A percentile compares a stretch with the other conserved stretches of the same genome.
Conservation (phyloP, 352 stramenopile species). For the Phytophthora tubulina region DNA sequence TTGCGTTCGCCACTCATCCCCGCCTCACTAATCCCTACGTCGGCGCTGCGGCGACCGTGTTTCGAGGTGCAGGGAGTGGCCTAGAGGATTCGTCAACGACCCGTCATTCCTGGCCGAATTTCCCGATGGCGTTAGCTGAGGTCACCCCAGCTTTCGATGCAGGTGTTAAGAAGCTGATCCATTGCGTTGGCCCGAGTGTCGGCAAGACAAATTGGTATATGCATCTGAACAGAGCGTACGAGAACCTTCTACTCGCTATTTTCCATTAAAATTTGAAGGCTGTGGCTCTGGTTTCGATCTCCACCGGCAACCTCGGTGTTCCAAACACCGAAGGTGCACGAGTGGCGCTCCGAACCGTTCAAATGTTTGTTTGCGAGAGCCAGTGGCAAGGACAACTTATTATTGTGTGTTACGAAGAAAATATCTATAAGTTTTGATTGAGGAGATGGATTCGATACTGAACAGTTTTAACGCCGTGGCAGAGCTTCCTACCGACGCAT, state of each 20-base stretch:
- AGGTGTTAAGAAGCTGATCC: conserved; percentile 55
- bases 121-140: conserved; percentile 25
- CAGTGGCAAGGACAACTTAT: too few species aligned
- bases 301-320: conserved; percentile 56
- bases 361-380: too few species aligned
- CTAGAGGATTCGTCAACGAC: conserved; percentile 44
- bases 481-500: too few species aligned
- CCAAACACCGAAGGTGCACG: too few species aligned
- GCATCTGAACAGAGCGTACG: conserved; percentile 32
- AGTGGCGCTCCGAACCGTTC: too few species aligned
- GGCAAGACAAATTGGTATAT: conserved; percentile 23
- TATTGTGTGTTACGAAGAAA: too few species aligned
- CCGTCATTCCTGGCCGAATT: conserved; percentile 18
- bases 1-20: conserved; percentile 57
- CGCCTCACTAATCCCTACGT: conserved; percentile 46
- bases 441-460: too few species aligned
- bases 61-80: conserved; percentile 49
- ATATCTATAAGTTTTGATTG: too few species aligned
- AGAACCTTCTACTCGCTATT: conserved; percentile 36
- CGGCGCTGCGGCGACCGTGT: conserved; percentile 49
- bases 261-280: conserved; percentile 47
- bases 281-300: conserved; percentile 60
- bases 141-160: conserved; percentile 57
- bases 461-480: too few species aligned
- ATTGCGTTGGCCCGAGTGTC: conserved; percentile 54